Evolutionary conservation across 441 rosid species (phyloP), one percentile per base, ranked within the genome.

Genomic region (Euphorbia celastroides): DNA sequence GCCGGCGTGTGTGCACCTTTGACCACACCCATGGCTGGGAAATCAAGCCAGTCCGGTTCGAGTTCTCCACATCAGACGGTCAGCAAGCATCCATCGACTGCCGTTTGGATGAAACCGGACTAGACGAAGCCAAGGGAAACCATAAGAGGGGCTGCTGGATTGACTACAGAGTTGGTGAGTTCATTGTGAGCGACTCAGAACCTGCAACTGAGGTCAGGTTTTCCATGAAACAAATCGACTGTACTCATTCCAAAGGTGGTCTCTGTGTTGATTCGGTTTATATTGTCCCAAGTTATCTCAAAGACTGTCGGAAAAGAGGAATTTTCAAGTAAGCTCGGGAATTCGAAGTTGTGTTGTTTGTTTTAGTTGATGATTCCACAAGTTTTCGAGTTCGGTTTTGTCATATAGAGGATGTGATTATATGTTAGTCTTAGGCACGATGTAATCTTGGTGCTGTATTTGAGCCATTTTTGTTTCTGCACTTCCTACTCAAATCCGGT

Each of bases 11-110:
- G 23, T 82, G 86, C 79, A 77, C 52, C 68, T 91, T 82, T 28
- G 96, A 91, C 42, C 96, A 87, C 63, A 82, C 93, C 9, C 96
- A 92, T 64, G 97, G 96, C 58, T 92, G 88, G 94, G 91, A 78
- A 61, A 66, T 92, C 69, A 89, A 82, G 75, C 97, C 96, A 23
- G 88, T 92, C 10, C 73, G 77, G 59, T 86, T 89, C 50, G 82
- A 86, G 68, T 70, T 88, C 52, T 81, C 85, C 10, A 88, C 93
- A 62, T 77, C 86, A 16, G 89, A 87, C 57, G 88, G 92, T 30
- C 94, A 89, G 78, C 84, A 81, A 68, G 86, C 88, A 46, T 83
- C 83, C 8, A 78, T 70, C 30, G 94, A 89, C 38, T 77, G 75
- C 74, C 80, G 76, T 69, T 72, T 92, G 70, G 88, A 83, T 17